Percentiles rank a stretch among this genome's conserved stretches.
Conservation (phyloP, 2,329 filamentous ascomycete species). For the Claviceps monticola region DNA sequence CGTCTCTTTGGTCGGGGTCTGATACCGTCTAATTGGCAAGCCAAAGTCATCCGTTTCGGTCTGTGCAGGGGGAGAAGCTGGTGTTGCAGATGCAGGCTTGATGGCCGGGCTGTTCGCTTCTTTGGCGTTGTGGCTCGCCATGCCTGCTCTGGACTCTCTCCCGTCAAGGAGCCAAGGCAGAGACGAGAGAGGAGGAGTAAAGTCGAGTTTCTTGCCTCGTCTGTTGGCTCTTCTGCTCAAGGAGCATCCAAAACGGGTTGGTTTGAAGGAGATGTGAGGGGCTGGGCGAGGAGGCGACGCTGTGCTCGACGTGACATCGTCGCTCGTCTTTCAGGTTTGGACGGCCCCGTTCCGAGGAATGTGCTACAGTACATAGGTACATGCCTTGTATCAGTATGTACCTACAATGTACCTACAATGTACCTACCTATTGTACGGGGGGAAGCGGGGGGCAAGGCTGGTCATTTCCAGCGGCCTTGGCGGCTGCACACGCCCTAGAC, state of each 20-base stretch:
- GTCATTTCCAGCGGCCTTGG: no score
- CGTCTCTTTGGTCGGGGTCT: slow-evolving; percentile 17
- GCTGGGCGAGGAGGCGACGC: slow-evolving; percentile 12
- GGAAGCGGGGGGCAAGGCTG: no score
- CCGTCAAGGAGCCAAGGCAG: slow-evolving; percentile 2
- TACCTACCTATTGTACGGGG: no score
- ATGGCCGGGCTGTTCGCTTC: slow-evolving; percentile 9
- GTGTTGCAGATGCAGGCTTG: slow-evolving; percentile 8
- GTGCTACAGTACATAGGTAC: not conserved
- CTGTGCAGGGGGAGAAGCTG: slow-evolving; percentile 10
- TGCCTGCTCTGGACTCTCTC: slow-evolving; percentile 6
- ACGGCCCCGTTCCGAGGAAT: not conserved
- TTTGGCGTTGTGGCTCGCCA: slow-evolving; percentile 13
- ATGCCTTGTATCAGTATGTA: no score
- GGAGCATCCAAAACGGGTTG: slow-evolving; percentile 13
- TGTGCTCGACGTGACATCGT: slow-evolving; percentile 4
- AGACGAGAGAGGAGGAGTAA: slow-evolving; percentile 5
- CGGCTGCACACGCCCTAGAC: no score
- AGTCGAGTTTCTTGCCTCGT: not conserved
- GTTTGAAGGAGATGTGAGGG: not conserved
- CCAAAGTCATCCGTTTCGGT: slow-evolving; percentile 57
- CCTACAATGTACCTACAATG: no score
- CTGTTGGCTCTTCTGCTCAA: slow-evolving; percentile 7
- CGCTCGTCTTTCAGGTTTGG: slow-evolving; percentile 3
- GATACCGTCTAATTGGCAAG: slow-evolving; percentile 44